Evolutionary conservation across 2,329 filamentous ascomycete genomes (phyloP).

Genomic region (Colletotrichum filicis): DNA sequence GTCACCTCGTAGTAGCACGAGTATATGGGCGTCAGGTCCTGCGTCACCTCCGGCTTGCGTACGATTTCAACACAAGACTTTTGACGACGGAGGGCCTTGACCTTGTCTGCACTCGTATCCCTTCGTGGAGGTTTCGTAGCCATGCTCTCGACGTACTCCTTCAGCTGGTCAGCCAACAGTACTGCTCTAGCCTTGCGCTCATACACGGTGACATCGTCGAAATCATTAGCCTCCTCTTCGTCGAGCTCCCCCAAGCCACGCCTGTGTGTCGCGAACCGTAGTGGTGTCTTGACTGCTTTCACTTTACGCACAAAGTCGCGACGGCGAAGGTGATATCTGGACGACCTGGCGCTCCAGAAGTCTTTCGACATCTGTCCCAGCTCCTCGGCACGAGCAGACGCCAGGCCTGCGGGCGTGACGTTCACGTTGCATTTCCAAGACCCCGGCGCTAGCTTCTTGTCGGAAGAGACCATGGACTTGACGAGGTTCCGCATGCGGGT

Average conservation of each 20-base stretch:
- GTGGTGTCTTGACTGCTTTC: conserved; percentile 48
- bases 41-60: conserved; percentile 27
- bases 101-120: not conserved
- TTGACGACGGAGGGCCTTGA: not conserved
- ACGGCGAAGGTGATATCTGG: conserved; percentile 50
- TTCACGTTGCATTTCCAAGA: conserved; percentile 49
- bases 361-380: conserved; percentile 54
- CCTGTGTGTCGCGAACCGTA: conserved; percentile 52
- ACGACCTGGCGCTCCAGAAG: conserved; percentile 51
- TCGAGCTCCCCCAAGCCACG: conserved; percentile 41
- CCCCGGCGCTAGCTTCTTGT: conserved; percentile 27
- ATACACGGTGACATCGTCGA: conserved; percentile 45
- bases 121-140: not conserved
- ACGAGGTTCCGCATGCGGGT: conserved; percentile 49
- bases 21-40: conserved; percentile 30
- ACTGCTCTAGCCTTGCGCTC: conserved; percentile 32
- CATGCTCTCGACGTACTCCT: conserved; percentile 30
- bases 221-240: conserved; percentile 49
- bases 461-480: conserved; percentile 40
- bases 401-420: conserved; percentile 44
- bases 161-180: conserved; percentile 26
- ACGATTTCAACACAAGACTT: conserved; percentile 16
- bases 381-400: conserved; percentile 47
- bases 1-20: conserved; percentile 35
- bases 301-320: conserved; percentile 53